Evolutionary conservation across 2,329 filamentous ascomycete species (phyloP).

Genomic region (Furcasterigmium sp.): DNA sequence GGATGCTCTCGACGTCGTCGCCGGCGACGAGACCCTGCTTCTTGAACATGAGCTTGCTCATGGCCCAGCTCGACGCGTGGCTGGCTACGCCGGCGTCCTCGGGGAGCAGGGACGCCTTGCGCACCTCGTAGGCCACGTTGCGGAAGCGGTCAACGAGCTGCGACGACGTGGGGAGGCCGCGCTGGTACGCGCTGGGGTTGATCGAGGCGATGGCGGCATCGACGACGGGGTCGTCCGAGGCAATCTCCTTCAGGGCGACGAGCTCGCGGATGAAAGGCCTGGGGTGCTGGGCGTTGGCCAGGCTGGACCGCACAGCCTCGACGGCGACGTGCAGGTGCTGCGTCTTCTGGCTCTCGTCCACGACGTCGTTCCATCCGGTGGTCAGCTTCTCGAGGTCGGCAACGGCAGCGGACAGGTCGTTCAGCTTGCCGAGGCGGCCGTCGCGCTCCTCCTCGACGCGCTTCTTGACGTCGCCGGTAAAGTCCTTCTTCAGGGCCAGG

Average conservation of each 20-base stretch:
- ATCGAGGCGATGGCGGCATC: slow-evolving; percentile 94
- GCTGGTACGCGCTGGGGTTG: slow-evolving; percentile 89
- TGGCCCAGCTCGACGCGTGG: slow-evolving; percentile 81
- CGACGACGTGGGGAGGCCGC: slow-evolving; percentile 75
- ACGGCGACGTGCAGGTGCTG: slow-evolving; percentile 96
- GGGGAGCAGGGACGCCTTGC: slow-evolving; percentile 88
- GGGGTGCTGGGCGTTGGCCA: slow-evolving; percentile 69
- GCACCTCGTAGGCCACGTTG: slow-evolving; percentile 83
- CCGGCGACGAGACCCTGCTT: slow-evolving; percentile 82
- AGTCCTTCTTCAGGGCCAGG: slow-evolving; percentile 79
- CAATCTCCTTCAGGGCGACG: slow-evolving; percentile 89
- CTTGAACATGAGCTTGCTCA: slow-evolving; percentile 95
- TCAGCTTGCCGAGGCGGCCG: slow-evolving; percentile 79
- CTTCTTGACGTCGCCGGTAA: slow-evolving; percentile 69
- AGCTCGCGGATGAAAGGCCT: slow-evolving; percentile 88
- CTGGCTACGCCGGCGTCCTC: slow-evolving; percentile 92
- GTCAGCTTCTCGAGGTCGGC: slow-evolving; percentile 83
- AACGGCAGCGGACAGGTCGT: slow-evolving; percentile 72
- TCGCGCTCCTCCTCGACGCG: slow-evolving; percentile 86
- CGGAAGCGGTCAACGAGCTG: slow-evolving; percentile 95
- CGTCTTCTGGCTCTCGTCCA: slow-evolving; percentile 86
- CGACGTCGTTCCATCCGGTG: slow-evolving; percentile 81
- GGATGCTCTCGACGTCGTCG: slow-evolving; percentile 87
- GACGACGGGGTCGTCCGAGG: slow-evolving; percentile 76
- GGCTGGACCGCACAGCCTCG: slow-evolving; percentile 80